Conservation (phyloP, 805 yeast genomes). For the Pichia eremophila region DNA sequence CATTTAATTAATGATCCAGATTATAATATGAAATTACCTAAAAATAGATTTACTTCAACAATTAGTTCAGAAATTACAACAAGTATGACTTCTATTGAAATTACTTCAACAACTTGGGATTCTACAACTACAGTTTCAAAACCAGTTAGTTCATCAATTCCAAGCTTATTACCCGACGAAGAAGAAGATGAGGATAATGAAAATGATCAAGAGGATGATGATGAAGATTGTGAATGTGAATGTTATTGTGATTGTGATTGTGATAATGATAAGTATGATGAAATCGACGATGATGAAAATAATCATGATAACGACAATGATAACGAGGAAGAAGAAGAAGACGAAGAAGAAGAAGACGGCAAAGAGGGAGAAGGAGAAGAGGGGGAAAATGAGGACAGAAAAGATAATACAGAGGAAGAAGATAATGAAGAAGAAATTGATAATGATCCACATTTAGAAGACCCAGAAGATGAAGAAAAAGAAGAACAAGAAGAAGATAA, state of each 20-base stretch:
- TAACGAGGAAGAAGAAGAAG: background rate
- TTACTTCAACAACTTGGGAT: background rate
- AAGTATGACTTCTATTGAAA: background rate
- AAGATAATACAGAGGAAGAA: too few species aligned
- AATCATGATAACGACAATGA: background rate
- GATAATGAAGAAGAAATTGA: background rate
- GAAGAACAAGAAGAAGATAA: background rate
- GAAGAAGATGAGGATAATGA: background rate
- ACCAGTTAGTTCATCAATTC: background rate
- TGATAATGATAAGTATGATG: background rate
- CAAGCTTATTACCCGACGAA: background rate
- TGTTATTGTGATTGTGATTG: background rate
- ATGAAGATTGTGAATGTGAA: background rate
- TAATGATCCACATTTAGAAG: background rate
- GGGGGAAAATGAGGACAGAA: background rate
- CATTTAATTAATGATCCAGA: constrained; percentile 15
- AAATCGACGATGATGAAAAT: background rate
- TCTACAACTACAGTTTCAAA: too few species aligned
- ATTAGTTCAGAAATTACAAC: background rate
- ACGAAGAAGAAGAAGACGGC: background rate
- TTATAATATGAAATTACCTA: constrained; percentile 13
- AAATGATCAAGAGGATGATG: background rate
- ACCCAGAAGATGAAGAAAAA: background rate
- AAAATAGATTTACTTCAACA: background rate
- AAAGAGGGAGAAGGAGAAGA: background rate